Conservation (phyloP, 352 stramenopile genomes). For the Sclerospora graminicola region DNA sequence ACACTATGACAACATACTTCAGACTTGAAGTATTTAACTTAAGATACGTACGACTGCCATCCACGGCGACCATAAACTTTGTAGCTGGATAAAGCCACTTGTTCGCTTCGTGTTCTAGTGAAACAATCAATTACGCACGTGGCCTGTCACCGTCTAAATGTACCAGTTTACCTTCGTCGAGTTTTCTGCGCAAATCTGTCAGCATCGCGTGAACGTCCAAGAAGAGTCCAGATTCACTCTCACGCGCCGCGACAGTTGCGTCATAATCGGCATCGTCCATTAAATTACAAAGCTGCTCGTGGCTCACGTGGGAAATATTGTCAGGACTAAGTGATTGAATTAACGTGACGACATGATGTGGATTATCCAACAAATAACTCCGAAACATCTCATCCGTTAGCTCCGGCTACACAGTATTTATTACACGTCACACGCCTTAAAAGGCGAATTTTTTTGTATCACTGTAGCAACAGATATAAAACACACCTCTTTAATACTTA, state of each 20-base stretch:
- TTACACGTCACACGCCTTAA: too few species aligned
- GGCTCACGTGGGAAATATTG: neutral
- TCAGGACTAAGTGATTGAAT: too few species aligned
- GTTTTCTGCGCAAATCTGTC: constrained; percentile 18
- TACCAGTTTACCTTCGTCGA: constrained; percentile 17
- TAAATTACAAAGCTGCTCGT: constrained; percentile 37
- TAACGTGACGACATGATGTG: too few species aligned
- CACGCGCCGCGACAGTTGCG: constrained; percentile 31
- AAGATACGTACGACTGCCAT: constrained; percentile 47
- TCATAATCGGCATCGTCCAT: constrained; percentile 50
- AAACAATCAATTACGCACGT: constrained; percentile 1
- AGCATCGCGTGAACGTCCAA: constrained; percentile 41
- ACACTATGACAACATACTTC: too few species aligned
- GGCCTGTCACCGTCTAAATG: too few species aligned
- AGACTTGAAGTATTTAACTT: too few species aligned
- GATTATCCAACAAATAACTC: too few species aligned
- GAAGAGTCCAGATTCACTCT: constrained; percentile 56
- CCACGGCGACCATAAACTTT: constrained; percentile 41
- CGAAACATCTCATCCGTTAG: too few species aligned
- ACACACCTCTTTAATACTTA: constrained; percentile 20
- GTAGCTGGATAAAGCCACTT: constrained; percentile 32
- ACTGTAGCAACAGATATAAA: too few species aligned
- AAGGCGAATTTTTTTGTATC: too few species aligned
- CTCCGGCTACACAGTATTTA: too few species aligned
- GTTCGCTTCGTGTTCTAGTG: constrained; percentile 30